A percentile compares a stretch with the other conserved stretches of the same genome.
phyloP scores from a whole-genome alignment of 2,329 filamentous ascomycete species.

The Nectriaceae sp. region DNA sequence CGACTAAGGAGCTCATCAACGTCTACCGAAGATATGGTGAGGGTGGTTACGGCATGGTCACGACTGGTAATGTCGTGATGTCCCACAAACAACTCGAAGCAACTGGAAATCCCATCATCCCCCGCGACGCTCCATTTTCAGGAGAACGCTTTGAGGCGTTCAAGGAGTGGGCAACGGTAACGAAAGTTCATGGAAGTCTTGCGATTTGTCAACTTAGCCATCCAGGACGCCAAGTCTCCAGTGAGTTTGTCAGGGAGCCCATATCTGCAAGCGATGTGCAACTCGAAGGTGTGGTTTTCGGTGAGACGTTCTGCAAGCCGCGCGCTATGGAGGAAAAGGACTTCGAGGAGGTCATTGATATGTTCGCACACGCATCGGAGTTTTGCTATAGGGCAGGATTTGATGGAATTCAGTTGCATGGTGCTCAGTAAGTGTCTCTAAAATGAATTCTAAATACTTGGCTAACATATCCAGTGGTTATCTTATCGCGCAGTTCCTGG shows the following conservation, averaged over 20 bases:
- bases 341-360: slow-evolving; percentile 58
- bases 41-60: slow-evolving; percentile 54
- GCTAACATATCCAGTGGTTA: slow-evolving; percentile 42
- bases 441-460: background rate
- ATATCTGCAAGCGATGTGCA: slow-evolving; percentile 44
- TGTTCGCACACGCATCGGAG: slow-evolving; percentile 62
- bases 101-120: slow-evolving; percentile 60
- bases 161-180: slow-evolving; percentile 53
- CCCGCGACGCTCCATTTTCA: slow-evolving; percentile 48
- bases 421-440: slow-evolving; percentile 41
- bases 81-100: slow-evolving; percentile 60
- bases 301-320: slow-evolving; percentile 46
- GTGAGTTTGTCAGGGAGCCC: slow-evolving; percentile 33
- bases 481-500: slow-evolving; percentile 56
- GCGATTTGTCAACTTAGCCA: slow-evolving; percentile 60
- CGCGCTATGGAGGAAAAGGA: slow-evolving; percentile 55
- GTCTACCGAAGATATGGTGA: slow-evolving; percentile 63
- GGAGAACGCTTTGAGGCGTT: slow-evolving; percentile 65
- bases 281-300: slow-evolving; percentile 26
- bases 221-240: slow-evolving; percentile 45
- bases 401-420: slow-evolving; percentile 53
- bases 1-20: slow-evolving; percentile 45
- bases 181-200: slow-evolving; percentile 60
- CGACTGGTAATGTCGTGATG: slow-evolving; percentile 67
- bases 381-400: slow-evolving; percentile 65